Base-by-base conservation (phyloP, 805 yeast genomes). In the Candida michaelii region DNA sequence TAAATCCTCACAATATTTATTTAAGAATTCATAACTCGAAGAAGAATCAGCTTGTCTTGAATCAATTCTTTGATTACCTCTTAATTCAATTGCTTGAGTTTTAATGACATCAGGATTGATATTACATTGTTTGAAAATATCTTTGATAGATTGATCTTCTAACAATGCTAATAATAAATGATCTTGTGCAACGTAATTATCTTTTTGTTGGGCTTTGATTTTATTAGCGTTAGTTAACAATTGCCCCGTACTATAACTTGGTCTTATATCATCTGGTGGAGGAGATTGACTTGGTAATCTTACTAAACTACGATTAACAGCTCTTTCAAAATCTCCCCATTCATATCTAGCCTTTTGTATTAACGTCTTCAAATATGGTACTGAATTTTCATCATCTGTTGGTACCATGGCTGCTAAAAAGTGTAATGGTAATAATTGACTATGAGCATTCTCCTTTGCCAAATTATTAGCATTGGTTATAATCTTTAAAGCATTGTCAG, bases 21-120 rank as follows among this genome's bases (percentile, higher is more conserved):
- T 69, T 54, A 93, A 71, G 56, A 88, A 93, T 62, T 93, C 99
- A 50, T 77, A 80, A 48, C 84, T 76, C 40, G 85, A 80, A 11
- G 91, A 85, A 4, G 97, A 83, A 60, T 91, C 99, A 3, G 99
- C 97, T 51, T 82, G 84, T 59, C 97, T 80, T 1, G 96, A 85
- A 58, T 93, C 99, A 49, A 93, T 93, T 62, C 89, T 79, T 60
- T 87, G 90, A 59, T 77, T 83, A 23, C 98, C 99, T 63, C 99
- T 84, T 43, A 93, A 74, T 49, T 79, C 82, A 30, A 83, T 71
- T 14, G 90, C 80, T 56, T 89, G 96, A 39, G 80, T 80, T 60
- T 85, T 87, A 35, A 93, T 64, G 2, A 86, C 77, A 43, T 85
- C 90, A 11, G 76, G 63, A 30, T 83, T 85, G 24, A 91, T 74